phyloP scores from a whole-genome alignment of 208 protist genomes.

The Phytomonas francai region DNA sequence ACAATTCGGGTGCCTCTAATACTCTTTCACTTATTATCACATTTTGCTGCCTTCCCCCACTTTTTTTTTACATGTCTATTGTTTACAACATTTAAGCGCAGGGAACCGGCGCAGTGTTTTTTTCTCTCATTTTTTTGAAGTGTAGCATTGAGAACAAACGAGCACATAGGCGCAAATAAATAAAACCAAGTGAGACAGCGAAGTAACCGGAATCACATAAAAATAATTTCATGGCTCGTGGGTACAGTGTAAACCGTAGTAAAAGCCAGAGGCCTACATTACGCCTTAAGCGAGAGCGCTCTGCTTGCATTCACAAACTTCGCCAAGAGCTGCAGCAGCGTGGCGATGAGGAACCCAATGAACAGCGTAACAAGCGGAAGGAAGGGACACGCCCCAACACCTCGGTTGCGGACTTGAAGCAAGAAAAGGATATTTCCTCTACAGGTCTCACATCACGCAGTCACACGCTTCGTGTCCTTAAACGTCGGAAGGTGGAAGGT shows the following conservation, averaged over 20 bases:
- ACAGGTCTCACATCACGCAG: neutral
- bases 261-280: slow-evolving; percentile 72
- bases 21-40: neutral
- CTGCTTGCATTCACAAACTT: slow-evolving; percentile 36
- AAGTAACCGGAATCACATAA: neutral
- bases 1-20: neutral
- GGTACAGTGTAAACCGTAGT: slow-evolving; percentile 73
- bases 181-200: neutral
- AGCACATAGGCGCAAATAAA: neutral
- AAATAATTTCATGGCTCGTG: slow-evolving; percentile 45
- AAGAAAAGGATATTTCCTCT: neutral
- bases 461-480: neutral
- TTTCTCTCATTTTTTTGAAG: neutral
- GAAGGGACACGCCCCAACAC: neutral
- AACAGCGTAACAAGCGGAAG: neutral
- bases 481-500: neutral
- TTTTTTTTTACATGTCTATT: neutral
- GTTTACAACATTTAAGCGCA: neutral
- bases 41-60: neutral
- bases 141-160: neutral
- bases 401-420: neutral
- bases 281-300: slow-evolving; percentile 57
- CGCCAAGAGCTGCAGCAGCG: slow-evolving; percentile 21
- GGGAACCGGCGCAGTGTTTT: neutral
- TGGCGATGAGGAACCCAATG: slow-evolving; percentile 14